Evolutionary conservation across 305 asterid genomes (phyloP), one percentile per base, ranked within the genome.

Genomic region (Fraxinus nigra): DNA sequence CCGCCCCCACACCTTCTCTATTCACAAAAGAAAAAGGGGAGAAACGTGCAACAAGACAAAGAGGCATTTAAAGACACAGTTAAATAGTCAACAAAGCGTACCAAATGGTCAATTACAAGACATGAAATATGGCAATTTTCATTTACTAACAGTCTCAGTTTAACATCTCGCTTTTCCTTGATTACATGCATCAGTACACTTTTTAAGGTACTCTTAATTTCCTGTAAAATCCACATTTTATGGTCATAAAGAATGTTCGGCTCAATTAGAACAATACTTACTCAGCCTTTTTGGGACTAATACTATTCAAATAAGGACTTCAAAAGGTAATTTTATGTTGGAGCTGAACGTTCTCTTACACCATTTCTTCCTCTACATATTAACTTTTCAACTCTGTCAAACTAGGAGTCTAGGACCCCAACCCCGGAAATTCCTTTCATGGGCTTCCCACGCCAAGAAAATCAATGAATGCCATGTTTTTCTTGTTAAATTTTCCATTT

Each of bases 381-480:
- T 63, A 30, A 2, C 7, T 33, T 63, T 26, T 67, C 37, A 28
- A 67, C 18, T 14, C 70, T 61, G 13, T 22, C 32, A 9, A 61
- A 22, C 72, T 9, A 2, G 72, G 72, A 61, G 14, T 20, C 32
- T 7, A 20, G 30, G 8, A 22, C 13, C 35, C n/a, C n/a, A 3
- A 3, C 35, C n/a, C 73, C 30, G 18, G 11, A 65, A 9, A 9
- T 67, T 67, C 37, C 3, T 80, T 61, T 83, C 76, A 87, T 75
- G 72, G 75, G 77, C 80, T 81, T 65, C 89, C 87, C 40, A 85
- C 86, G 72, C 90, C 90, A 65, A 87, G 90, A 77, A 87, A 87
- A 84, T 87, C 90, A 77, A 85, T 85, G 85, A 81, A 87, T 32
- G 65, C 74, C 78, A 78, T 6, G 33, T 16, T 80, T 70, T 75